Conservation (phyloP, 768 basidiomycete genomes). For the Phallus indusiatus region DNA sequence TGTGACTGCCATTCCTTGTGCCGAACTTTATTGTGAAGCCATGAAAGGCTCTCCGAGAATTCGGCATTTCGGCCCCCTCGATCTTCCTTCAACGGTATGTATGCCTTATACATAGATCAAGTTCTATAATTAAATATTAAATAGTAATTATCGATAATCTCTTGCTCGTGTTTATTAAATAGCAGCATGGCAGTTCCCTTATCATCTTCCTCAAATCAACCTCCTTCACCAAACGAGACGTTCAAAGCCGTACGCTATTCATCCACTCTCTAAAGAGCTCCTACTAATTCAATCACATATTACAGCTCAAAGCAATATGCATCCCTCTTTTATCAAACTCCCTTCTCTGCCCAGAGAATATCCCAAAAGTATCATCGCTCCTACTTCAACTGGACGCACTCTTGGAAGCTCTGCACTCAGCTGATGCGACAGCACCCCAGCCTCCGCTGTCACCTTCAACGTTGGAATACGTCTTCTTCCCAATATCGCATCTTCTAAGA, state of each 20-base stretch:
- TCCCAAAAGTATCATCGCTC: slow-evolving; percentile 36
- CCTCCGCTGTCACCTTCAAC: slow-evolving; percentile 31
- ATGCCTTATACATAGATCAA: too few relatives aligned
- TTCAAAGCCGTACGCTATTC: slow-evolving; percentile 2
- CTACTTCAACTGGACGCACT: slow-evolving; percentile 43
- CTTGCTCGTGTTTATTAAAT: too few relatives aligned
- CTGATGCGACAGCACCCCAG: slow-evolving; percentile 26
- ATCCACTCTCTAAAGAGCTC: not conserved
- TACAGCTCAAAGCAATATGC: slow-evolving; percentile 58
- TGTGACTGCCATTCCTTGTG: too few relatives aligned
- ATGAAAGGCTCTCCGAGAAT: too few relatives aligned
- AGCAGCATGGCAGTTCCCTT: not conserved
- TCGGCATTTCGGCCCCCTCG: too few relatives aligned
- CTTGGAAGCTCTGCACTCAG: slow-evolving; percentile 33
- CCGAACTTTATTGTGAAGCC: too few relatives aligned
- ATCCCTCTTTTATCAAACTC: slow-evolving; percentile 73
- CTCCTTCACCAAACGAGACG: not conserved
- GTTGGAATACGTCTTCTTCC: slow-evolving; percentile 81
- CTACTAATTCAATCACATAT: not conserved
- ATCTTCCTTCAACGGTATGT: too few relatives aligned
- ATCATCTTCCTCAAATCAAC: not conserved
- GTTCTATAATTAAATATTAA: too few relatives aligned
- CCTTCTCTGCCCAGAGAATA: slow-evolving; percentile 46
- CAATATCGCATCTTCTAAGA: slow-evolving; percentile 74
- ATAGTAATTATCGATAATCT: too few relatives aligned